phyloP scores from a whole-genome alignment of 164 flowering plant genomes.

The Dillenia turbinata region DNA sequence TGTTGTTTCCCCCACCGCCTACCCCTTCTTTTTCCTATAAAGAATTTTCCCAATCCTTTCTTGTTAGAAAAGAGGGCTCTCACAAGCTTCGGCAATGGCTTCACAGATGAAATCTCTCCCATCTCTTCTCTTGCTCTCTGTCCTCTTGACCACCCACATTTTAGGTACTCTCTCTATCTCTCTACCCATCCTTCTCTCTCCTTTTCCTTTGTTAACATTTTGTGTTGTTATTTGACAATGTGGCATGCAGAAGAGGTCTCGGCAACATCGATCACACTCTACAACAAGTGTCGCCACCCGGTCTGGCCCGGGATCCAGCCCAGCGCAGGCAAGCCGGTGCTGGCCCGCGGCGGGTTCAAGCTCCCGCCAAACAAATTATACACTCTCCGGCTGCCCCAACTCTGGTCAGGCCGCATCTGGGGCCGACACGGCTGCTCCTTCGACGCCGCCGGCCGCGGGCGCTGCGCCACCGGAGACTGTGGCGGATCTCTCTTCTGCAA shows the following conservation, averaged over 20 bases:
- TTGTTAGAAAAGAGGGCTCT: no score
- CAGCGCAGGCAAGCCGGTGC: conserved; percentile 67
- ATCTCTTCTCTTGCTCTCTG: conserved; percentile 16
- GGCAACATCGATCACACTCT: conserved; percentile 51
- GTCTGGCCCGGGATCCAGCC: conserved; percentile 97
- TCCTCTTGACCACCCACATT: conserved; percentile 17
- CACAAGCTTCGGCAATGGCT: conserved; percentile 16
- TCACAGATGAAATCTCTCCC: conserved; percentile 17
- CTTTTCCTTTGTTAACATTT: background rate
- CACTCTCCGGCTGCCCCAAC: conserved; percentile 54
- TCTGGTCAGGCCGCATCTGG: conserved; percentile 97
- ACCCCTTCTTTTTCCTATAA: no score
- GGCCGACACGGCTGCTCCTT: conserved; percentile 89
- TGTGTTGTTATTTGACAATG: background rate
- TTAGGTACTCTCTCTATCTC: conserved; percentile 24
- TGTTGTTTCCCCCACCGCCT: no score
- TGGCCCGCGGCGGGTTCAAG: conserved; percentile 75
- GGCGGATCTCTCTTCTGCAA: conserved; percentile 77
- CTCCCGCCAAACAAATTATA: conserved; percentile 57
- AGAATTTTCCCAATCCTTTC: no score
- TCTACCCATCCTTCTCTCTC: conserved; percentile 7
- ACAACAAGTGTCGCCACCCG: conserved; percentile 74
- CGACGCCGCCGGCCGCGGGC: conserved; percentile 61
- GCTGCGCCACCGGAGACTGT: conserved; percentile 91
- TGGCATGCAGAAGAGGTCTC: conserved; percentile 25